Conservation (phyloP, 1,139 yeast species). For the Magnusiomyces suaveolens region DNA sequence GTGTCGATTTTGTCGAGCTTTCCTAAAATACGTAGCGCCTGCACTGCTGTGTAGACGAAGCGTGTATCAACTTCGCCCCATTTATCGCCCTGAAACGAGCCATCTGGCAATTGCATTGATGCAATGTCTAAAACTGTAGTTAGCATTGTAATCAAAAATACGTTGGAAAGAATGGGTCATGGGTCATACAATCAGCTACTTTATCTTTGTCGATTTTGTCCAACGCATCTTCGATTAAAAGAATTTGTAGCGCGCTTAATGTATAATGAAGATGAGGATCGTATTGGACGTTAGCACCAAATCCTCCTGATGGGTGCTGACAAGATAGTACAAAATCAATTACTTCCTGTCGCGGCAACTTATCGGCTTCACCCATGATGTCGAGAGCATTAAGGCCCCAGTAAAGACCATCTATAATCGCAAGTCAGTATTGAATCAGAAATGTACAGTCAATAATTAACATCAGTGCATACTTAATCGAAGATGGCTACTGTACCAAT, state of each 20-base stretch:
- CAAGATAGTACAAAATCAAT: constrained; percentile 61
- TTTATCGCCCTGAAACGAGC: constrained; percentile 79
- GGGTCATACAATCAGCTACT: constrained; percentile 36
- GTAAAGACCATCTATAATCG: constrained; percentile 55
- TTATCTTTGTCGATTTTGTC: constrained; percentile 34
- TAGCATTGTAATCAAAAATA: not conserved
- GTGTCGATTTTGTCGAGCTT: constrained; percentile 51
- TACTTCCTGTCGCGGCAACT: constrained; percentile 53
- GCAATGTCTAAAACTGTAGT: constrained; percentile 33
- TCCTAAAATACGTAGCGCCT: constrained; percentile 60
- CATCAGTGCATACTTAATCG: constrained; percentile 43
- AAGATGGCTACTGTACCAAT: constrained; percentile 85
- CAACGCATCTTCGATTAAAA: constrained; percentile 56
- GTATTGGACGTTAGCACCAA: constrained; percentile 82
- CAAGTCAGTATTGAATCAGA: constrained; percentile 5
- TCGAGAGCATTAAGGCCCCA: constrained; percentile 87
- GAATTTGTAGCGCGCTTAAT: constrained; percentile 72
- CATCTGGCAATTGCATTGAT: constrained; percentile 55
- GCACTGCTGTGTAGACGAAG: constrained; percentile 75
- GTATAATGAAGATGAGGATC: constrained; percentile 89
- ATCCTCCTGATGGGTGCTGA: constrained; percentile 58
- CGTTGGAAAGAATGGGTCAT: no score
- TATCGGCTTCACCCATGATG: constrained; percentile 47
- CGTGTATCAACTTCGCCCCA: constrained; percentile 92
- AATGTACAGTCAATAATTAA: not conserved